Evolutionary conservation across 768 basidiomycete species (phyloP).

Genomic region (Podaxis carcinomalis): DNA sequence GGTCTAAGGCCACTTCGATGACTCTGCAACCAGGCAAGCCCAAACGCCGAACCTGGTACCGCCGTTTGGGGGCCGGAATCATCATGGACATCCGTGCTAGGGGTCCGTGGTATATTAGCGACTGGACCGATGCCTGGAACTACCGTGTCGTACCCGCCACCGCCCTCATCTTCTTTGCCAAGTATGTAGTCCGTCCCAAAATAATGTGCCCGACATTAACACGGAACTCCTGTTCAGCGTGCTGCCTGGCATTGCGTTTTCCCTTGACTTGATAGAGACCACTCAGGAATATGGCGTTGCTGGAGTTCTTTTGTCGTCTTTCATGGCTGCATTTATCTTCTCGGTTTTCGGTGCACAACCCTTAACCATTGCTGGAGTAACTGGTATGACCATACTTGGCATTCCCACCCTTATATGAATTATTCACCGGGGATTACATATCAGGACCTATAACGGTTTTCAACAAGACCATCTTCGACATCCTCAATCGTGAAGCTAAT

Average conservation of each 20-base stretch:
- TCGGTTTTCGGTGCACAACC: slow-evolving; percentile 89
- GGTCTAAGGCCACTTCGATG: not conserved
- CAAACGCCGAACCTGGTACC: slow-evolving; percentile 21
- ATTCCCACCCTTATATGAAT: not conserved
- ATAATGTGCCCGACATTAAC: not conserved
- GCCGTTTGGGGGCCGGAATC: slow-evolving; percentile 56
- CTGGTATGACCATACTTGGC: slow-evolving; percentile 38
- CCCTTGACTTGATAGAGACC: slow-evolving; percentile 87
- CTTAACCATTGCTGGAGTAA: slow-evolving; percentile 88
- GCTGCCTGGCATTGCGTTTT: slow-evolving; percentile 90
- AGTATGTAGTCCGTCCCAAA: slow-evolving; percentile 39
- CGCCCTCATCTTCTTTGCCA: slow-evolving; percentile 80
- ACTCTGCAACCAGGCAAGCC: not conserved
- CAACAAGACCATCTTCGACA: slow-evolving; percentile 85
- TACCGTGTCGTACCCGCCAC: slow-evolving; percentile 88
- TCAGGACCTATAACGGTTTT: slow-evolving; percentile 88
- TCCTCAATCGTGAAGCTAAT: slow-evolving; percentile 51
- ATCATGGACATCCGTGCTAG: slow-evolving; percentile 64
- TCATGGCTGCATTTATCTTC: slow-evolving; percentile 88
- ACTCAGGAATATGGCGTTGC: slow-evolving; percentile 86
- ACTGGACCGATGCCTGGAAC: slow-evolving; percentile 92
- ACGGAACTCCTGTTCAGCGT: slow-evolving; percentile 38
- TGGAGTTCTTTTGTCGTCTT: slow-evolving; percentile 79
- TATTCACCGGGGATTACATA: not conserved
- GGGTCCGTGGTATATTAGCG: slow-evolving; percentile 74